Evolutionary conservation across 495 filamentous ascomycete species (phyloP), one percentile per base, ranked within the genome.

Genomic region (Parmelia sp.): DNA sequence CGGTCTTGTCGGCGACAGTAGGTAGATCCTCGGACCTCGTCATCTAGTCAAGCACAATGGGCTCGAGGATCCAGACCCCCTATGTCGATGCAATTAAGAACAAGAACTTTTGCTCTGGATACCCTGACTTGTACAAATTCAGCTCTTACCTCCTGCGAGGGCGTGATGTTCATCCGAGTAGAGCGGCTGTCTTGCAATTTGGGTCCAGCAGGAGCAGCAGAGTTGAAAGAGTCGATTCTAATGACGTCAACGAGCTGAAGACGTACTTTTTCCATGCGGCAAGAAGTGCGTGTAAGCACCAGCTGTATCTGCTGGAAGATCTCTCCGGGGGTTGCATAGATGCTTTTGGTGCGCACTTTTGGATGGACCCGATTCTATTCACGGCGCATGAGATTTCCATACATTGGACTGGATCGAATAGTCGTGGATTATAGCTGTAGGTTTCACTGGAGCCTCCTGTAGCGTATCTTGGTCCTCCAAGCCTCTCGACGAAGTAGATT

Each of bases 321-420:
- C 51, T 56, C 15, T 56, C 51, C 5, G 4, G 31, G 31, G 23
- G 11, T 29, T 56, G 27, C 51, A 35, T 56, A 29, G 51, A 56
- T n/a, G 51, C 51, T 15, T 56, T 56, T 56, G 51, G 51, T 29
- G 51, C 51, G 31, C 51, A 56, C 23, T 56, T 56, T 19, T 56
- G 51, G 51, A 56, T 56, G 51, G 51, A 56, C 31, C 51, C 51
- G 19, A 29, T 56, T 56, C 51, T 56, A 25, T 56, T 56, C 51
- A 25, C 51, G 31, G 51, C 51, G 31, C 51, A 56, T 56, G 51
- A 56, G 51, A 56, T 29, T 56, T 56, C 23, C 14, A 56, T 25
- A 11, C 51, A 56, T 56, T 56, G 51, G 51, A 56, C 51, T 14
- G 51, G 23, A 35, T 29, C 51, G 31, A 56, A n/a, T n/a, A n/a